phyloP scores from a whole-genome alignment of 768 basidiomycete genomes.

The Collybiopsis luxurians region DNA sequence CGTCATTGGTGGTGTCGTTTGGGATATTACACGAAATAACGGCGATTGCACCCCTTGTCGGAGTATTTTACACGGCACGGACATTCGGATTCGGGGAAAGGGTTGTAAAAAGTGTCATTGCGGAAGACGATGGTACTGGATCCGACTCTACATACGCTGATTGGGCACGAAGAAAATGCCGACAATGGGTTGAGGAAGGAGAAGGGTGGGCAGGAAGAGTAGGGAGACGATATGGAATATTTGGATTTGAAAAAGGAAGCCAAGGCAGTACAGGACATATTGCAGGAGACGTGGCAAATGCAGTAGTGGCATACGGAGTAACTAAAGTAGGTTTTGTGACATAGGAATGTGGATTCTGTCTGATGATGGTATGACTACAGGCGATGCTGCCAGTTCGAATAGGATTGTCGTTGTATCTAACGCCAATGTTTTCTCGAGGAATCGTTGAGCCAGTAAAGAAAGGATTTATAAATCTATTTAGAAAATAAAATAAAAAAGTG shows the following conservation, averaged over 20 bases:
- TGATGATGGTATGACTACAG: constrained; percentile 31
- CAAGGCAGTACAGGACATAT: constrained; percentile 34
- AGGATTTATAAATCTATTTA: constrained; percentile 28
- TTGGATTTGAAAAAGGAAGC: constrained; percentile 66
- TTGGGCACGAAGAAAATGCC: constrained; percentile 44
- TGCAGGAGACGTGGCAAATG: constrained; percentile 80
- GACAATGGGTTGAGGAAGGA: constrained; percentile 75
- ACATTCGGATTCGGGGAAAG: constrained; percentile 66
- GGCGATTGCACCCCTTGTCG: constrained; percentile 71
- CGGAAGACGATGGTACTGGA: constrained; percentile 4
- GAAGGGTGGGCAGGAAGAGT: constrained; percentile 67
- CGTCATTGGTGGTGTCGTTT: constrained; percentile 78
- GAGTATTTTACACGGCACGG: constrained; percentile 69
- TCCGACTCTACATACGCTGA: constrained; percentile 15
- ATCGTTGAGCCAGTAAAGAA: constrained; percentile 62
- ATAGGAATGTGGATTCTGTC: neutral
- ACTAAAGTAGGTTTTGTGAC: constrained; percentile 63
- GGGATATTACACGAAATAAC: constrained; percentile 84
- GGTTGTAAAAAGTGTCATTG: constrained; percentile 38
- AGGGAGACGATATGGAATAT: constrained; percentile 74
- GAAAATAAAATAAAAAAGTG: too few species aligned
- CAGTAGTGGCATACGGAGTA: constrained; percentile 74
- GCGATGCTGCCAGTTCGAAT: constrained; percentile 73
- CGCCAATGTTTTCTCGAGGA: constrained; percentile 68
- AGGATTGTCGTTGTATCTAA: constrained; percentile 66